Evolutionary conservation across 306 rosid genomes (phyloP).

Genomic region (Prunus armeniaca): DNA sequence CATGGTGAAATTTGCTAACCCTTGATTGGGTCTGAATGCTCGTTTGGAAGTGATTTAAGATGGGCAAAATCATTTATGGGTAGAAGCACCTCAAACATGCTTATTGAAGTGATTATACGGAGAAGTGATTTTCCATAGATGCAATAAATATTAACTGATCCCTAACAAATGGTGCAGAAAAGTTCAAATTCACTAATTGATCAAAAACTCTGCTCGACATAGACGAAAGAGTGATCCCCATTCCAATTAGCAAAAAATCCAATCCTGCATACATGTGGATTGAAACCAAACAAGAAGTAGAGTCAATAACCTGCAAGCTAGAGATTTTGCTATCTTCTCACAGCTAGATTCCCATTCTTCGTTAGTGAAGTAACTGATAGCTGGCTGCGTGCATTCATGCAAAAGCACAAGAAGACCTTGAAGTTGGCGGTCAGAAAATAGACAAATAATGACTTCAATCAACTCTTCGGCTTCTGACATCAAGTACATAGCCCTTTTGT

Average conservation of each 20-base stretch:
- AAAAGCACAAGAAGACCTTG: conserved; percentile 65
- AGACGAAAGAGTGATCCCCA: background rate
- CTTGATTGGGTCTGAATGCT: too few species aligned
- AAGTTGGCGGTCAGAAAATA: conserved; percentile 72
- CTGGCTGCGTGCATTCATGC: conserved; percentile 62
- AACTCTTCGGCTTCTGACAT: conserved; percentile 74
- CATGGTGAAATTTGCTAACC: too few species aligned
- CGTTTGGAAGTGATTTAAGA: too few species aligned
- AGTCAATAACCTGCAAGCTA: conserved; percentile 68
- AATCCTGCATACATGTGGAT: background rate
- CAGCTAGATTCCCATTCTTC: conserved; percentile 71
- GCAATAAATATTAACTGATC: background rate
- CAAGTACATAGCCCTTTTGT: conserved; percentile 48
- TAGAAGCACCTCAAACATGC: too few species aligned
- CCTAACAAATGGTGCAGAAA: background rate
- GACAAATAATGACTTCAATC: conserved; percentile 59
- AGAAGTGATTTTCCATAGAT: too few species aligned
- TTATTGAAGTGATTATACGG: too few species aligned
- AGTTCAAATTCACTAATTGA: background rate
- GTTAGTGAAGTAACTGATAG: conserved; percentile 67
- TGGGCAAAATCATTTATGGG: too few species aligned
- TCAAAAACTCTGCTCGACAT: background rate
- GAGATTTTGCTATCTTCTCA: conserved; percentile 69
- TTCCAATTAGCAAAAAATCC: background rate
- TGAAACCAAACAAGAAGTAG: background rate